Base-by-base conservation (phyloP, 768 basidiomycete species). In the Melanogaster broomeanus region DNA sequence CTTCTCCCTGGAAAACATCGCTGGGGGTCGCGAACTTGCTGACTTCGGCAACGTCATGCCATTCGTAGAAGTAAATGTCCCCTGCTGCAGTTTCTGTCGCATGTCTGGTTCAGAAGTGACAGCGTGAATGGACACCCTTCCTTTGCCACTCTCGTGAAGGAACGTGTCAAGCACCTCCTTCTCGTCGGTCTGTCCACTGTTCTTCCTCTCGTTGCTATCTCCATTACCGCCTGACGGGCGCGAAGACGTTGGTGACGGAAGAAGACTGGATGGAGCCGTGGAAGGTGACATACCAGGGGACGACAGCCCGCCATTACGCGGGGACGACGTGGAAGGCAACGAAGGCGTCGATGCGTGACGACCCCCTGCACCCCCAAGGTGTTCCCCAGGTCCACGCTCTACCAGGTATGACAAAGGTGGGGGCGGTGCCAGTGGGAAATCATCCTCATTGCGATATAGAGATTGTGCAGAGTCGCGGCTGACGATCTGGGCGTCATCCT, bases 341-440 rank as follows among this genome's bases (percentile, higher is more conserved):
- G 89, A 89, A 12, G 85, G 82, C 5, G 85, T 84, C 15, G 90
- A 89, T 22, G 79, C 75, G 60, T 85, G 86, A 6, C 88, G 81
- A 44, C 74, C 74, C 21, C 60, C 63, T 2, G 56, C 15, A 41
- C 72, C 69, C 30, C 67, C 65, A 38, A 82, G 77, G 28, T 75
- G 74, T 39, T 82, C 79, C n/a, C 79, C 77, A 37, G 79, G 79
- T 50, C 79, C 76, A 54, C 73, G 69, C 53, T 70, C 72, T 3
- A 93, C 92, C 42, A 98, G 79, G 71, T 93, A 95, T 0, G 92
- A 92, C 46, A 98, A 64, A 5, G 93, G 88, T 5, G 96, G 96
- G 3, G 96, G 96, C 1, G 95, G 96, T 3, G 89, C 85, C 35
- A 97, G 74, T 4, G 91, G 93, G 9, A 77, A 68, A 58, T 89